Conservation (phyloP, 441 rosid species). For the Mallotus japonicus region DNA sequence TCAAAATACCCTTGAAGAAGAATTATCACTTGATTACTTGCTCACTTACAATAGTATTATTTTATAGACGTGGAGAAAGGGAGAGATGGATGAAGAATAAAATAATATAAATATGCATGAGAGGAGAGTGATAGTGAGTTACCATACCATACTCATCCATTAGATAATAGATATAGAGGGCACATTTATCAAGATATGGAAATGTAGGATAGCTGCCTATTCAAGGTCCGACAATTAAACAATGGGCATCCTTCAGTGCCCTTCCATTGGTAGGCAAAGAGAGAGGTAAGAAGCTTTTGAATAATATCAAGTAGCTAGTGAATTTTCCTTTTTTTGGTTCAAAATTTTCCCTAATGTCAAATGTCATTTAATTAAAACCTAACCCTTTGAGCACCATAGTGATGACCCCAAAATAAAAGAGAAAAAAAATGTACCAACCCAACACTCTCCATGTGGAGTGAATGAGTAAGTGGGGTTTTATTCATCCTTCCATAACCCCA, state of each 20-base stretch:
- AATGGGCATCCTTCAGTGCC: slow-evolving; percentile 41
- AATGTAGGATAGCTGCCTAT: slow-evolving; percentile 42
- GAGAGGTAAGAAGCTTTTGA: background rate
- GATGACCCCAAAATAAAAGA: slow-evolving; percentile 14
- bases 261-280: slow-evolving; percentile 45
- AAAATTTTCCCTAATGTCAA: slow-evolving; percentile 19
- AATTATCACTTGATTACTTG: no score
- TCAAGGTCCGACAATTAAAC: slow-evolving; percentile 61
- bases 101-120: background rate
- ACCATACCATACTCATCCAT: slow-evolving; percentile 22
- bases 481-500: slow-evolving; percentile 18
- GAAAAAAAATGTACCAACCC: slow-evolving; percentile 23
- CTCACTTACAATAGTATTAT: no score
- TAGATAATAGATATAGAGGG: background rate
- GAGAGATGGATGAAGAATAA: slow-evolving; percentile 7
- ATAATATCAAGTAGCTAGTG: background rate
- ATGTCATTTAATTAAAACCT: background rate
- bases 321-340: no score
- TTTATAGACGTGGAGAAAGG: no score
- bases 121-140: slow-evolving; percentile 5
- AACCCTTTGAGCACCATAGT: background rate
- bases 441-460: slow-evolving; percentile 38
- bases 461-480: slow-evolving; percentile 29
- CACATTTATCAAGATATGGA: slow-evolving; percentile 41
- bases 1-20: no score